A percentile compares a stretch with the other conserved stretches of the same genome.
Evolutionary conservation across 140 eudicot species (phyloP).

Genomic region (Bidens hawaiensis): DNA sequence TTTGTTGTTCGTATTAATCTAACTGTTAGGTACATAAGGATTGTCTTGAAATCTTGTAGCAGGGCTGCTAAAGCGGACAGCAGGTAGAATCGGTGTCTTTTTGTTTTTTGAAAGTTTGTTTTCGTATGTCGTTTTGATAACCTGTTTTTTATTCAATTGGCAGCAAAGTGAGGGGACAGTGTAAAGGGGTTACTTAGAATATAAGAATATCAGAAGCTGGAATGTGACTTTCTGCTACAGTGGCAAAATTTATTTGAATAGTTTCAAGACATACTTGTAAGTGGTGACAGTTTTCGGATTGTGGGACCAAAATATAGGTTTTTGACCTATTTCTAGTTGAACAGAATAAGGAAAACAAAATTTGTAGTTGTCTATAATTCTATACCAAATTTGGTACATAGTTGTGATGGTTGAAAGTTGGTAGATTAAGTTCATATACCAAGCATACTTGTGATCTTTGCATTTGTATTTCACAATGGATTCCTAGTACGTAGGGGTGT

Average conservation of each 20-base stretch:
- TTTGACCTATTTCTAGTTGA: neutral
- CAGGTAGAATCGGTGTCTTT: slow-evolving; percentile 3
- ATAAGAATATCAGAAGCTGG: slow-evolving; percentile 17
- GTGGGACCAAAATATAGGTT: slow-evolving; percentile 4
- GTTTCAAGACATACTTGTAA: slow-evolving; percentile 12
- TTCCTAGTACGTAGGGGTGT: neutral
- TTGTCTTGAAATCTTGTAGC: slow-evolving; percentile 12
- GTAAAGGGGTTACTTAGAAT: slow-evolving; percentile 20
- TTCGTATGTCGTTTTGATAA: neutral
- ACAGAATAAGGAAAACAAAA: slow-evolving; percentile 15
- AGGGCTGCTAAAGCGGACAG: slow-evolving; percentile 18
- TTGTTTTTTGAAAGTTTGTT: neutral
- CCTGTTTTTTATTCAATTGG: neutral
- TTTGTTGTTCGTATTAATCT: neutral
- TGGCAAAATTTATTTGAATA: slow-evolving; percentile 14
- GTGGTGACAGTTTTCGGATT: slow-evolving; percentile 15
- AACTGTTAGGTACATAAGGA: slow-evolving; percentile 25
- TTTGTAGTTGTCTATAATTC: slow-evolving; percentile 16
- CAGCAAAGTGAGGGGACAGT: slow-evolving; percentile 20
- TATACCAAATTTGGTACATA: slow-evolving; percentile 24
- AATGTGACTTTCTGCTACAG: slow-evolving; percentile 13
- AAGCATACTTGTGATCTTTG: neutral
- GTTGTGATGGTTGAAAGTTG: slow-evolving; percentile 12
- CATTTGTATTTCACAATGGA: neutral
- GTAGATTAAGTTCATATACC: slow-evolving; percentile 13